These are phyloP conservation scores for Pyrenophora graminea DNA, from an alignment of 2,329 filamentous ascomycete genomes.

Conservation along the genomic window DNA sequence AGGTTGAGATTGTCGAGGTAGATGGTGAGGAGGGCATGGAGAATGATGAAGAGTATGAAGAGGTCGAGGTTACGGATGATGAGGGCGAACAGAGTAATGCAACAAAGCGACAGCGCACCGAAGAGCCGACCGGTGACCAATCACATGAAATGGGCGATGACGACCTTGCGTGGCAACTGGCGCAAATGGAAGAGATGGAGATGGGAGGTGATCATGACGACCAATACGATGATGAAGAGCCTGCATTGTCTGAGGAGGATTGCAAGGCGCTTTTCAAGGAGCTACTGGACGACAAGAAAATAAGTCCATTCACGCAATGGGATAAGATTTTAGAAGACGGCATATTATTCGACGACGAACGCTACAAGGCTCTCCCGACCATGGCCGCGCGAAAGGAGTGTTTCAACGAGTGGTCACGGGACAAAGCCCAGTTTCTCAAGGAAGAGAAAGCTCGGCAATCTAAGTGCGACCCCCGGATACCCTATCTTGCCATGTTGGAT, in stretches of 20 bases:
- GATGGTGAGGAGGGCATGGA: slow-evolving; percentile 50
- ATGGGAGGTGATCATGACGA: slow-evolving; percentile 73
- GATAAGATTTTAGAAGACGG: slow-evolving; percentile 85
- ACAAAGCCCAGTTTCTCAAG: slow-evolving; percentile 73
- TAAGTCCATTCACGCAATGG: slow-evolving; percentile 90
- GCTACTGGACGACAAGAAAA: slow-evolving; percentile 77
- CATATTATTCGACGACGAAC: slow-evolving; percentile 78
- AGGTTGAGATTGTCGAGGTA: slow-evolving; percentile 39
- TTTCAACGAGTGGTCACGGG: slow-evolving; percentile 82
- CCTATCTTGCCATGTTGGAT: slow-evolving; percentile 80
- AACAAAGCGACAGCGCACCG: slow-evolving; percentile 56
- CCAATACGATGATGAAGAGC: slow-evolving; percentile 71
- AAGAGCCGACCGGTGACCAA: slow-evolving; percentile 49
- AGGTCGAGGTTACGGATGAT: slow-evolving; percentile 71
- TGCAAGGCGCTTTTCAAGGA: slow-evolving; percentile 80
- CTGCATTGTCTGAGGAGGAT: slow-evolving; percentile 74
- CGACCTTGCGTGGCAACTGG: slow-evolving; percentile 90
- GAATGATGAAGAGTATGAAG: slow-evolving; percentile 75
- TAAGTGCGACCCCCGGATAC: slow-evolving; percentile 80
- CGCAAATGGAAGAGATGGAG: slow-evolving; percentile 82
- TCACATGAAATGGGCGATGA: slow-evolving; percentile 86
- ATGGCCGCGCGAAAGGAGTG: slow-evolving; percentile 81
- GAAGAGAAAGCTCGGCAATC: slow-evolving; percentile 74
- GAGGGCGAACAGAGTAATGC: slow-evolving; percentile 51
- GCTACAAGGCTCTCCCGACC: slow-evolving; percentile 81